Percentiles rank a stretch among this genome's conserved stretches.
Conservation (phyloP, 495 filamentous ascomycete genomes). For the Chaetomium fimeti region DNA sequence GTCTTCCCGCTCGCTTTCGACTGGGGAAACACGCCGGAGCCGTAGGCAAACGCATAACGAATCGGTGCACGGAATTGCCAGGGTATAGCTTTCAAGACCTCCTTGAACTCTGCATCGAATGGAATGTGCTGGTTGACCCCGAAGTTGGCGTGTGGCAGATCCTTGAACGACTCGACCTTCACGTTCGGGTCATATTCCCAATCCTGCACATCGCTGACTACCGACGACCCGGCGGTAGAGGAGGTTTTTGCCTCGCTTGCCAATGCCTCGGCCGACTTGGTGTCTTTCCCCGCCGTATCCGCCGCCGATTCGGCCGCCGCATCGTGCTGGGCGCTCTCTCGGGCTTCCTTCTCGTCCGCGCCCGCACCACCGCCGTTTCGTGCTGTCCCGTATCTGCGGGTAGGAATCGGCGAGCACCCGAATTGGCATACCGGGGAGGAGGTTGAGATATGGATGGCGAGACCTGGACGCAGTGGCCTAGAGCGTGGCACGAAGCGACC, state of each 20-base stretch:
- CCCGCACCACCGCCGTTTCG: conserved; percentile 14
- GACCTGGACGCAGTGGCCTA: conserved; percentile 12
- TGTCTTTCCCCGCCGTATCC: conserved; percentile 27
- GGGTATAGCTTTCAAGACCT: conserved; percentile 79
- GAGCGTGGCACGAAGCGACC: conserved; percentile 30
- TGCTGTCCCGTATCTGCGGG: conserved; percentile 28
- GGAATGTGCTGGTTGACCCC: conserved; percentile 94
- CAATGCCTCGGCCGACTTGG: conserved; percentile 29
- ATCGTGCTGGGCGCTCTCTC: conserved; percentile 27
- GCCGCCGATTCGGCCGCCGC: conserved; percentile 30
- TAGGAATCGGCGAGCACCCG: not conserved
- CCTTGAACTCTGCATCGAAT: conserved; percentile 91
- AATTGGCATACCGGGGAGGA: conserved; percentile 5
- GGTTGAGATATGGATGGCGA: conserved; percentile 3
- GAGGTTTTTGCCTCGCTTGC: conserved; percentile 31
- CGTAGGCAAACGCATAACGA: conserved; percentile 94
- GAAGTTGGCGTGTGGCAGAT: conserved; percentile 83
- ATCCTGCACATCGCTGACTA: conserved; percentile 40
- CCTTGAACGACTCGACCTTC: conserved; percentile 74
- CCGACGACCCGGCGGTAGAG: conserved; percentile 34
- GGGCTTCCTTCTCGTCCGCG: conserved; percentile 24
- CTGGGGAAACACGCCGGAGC: conserved; percentile 93
- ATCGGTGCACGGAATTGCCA: conserved; percentile 94
- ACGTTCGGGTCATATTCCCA: conserved; percentile 83
- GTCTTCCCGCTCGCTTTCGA: conserved; percentile 48